Conservation (phyloP, 345 rosid species). For the Gynandropsis gynandra region DNA sequence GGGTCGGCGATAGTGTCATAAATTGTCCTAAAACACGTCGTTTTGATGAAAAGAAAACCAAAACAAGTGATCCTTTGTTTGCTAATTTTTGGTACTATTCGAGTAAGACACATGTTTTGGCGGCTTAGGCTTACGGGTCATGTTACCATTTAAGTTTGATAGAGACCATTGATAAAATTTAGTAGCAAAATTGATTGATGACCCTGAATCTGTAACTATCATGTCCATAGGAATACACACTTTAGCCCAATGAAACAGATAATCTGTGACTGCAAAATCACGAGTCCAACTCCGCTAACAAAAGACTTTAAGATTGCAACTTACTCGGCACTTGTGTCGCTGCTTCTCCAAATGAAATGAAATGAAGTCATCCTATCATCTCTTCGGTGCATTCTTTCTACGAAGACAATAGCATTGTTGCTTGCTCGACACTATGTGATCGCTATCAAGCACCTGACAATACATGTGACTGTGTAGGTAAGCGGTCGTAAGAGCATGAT, state of each 20-base stretch:
- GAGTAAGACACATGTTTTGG: no score
- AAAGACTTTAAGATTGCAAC: constrained; percentile 8
- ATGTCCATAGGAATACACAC: not conserved
- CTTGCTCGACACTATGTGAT: constrained; percentile 17
- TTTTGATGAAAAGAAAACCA: no score
- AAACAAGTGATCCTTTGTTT: no score
- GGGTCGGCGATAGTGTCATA: no score
- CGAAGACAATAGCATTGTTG: constrained; percentile 8
- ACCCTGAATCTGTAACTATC: constrained; percentile 4
- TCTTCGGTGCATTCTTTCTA: constrained; percentile 10
- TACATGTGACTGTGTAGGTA: constrained; percentile 2
- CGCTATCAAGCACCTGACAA: constrained; percentile 7
- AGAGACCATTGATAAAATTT: constrained; percentile 10
- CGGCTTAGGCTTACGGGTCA: no score
- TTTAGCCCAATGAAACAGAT: not conserved
- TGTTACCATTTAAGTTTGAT: constrained; percentile 2
- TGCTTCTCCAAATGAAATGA: constrained; percentile 14
- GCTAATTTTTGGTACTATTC: no score
- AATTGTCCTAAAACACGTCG: no score
- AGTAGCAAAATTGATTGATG: constrained; percentile 8
- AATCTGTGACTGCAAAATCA: constrained; percentile 27
- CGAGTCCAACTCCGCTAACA: constrained; percentile 15
- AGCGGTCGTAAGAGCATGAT: constrained; percentile 8
- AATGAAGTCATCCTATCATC: constrained; percentile 14
- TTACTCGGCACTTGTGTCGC: constrained; percentile 10